A percentile compares a stretch with the other conserved stretches of the same genome.
Conservation (phyloP, 495 filamentous ascomycete genomes). For the Entonaema liquescens region DNA sequence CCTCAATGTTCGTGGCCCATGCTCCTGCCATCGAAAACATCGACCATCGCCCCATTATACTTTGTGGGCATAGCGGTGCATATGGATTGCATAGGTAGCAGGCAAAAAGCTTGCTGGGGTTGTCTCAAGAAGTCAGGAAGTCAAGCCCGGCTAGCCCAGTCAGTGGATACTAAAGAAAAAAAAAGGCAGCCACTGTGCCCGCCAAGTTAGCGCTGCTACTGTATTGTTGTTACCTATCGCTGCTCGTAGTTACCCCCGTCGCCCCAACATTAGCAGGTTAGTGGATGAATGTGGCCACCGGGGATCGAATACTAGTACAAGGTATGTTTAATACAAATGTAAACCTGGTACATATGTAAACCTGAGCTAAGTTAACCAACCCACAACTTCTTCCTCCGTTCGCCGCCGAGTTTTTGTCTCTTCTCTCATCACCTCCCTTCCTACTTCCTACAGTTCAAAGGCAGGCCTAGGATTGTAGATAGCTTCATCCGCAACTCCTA, state of each 20-base stretch:
- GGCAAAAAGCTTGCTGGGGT: slow-evolving; percentile 20
- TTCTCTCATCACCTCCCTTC: slow-evolving; percentile 20
- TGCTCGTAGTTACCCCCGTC: slow-evolving; percentile 6
- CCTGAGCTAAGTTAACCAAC: slow-evolving; percentile 16
- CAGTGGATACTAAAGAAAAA: slow-evolving; percentile 3
- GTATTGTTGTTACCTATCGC: neutral
- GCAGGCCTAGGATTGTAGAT: slow-evolving; percentile 44
- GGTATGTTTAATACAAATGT: neutral
- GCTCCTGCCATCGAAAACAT: slow-evolving; percentile 25
- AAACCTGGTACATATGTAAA: slow-evolving; percentile 13
- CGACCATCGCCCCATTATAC: slow-evolving; percentile 31
- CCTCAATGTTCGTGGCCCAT: slow-evolving; percentile 18
- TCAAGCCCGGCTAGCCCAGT: slow-evolving; percentile 13
- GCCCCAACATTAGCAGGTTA: slow-evolving; percentile 25
- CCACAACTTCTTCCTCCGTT: slow-evolving; percentile 11
- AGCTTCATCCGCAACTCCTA: slow-evolving; percentile 34
- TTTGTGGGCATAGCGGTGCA: slow-evolving; percentile 20
- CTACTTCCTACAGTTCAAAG: slow-evolving; percentile 41
- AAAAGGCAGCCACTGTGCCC: neutral
- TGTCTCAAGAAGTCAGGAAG: slow-evolving; percentile 15
- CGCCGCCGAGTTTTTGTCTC: slow-evolving; percentile 32
- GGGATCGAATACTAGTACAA: neutral
- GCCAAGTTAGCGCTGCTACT: slow-evolving; percentile 5
- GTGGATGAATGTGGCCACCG: neutral
- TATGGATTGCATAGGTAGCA: slow-evolving; percentile 11